phyloP scores from a whole-genome alignment of 805 yeast genomes.

The Ogataea dorogensis region DNA sequence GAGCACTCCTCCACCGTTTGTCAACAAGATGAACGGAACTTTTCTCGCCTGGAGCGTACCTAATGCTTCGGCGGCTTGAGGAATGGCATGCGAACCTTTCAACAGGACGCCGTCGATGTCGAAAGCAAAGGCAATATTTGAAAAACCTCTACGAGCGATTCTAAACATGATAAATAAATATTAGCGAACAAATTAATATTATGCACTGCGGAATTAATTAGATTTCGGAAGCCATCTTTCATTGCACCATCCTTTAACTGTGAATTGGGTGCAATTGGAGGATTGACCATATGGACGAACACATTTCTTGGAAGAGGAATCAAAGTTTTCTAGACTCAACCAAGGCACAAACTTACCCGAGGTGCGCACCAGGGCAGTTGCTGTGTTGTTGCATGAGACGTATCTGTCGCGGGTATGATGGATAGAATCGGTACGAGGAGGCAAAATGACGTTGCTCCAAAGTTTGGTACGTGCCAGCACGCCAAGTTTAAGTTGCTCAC shows the following conservation, averaged over 20 bases:
- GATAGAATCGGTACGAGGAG: conserved; percentile 45
- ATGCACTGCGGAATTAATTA: conserved; percentile 6
- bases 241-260: conserved; percentile 52
- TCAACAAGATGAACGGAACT: conserved; percentile 78
- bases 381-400: conserved; percentile 9
- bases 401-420: conserved; percentile 11
- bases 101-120: conserved; percentile 85
- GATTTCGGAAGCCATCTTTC: conserved; percentile 39
- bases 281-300: conserved; percentile 31
- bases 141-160: conserved; percentile 5
- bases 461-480: conserved; percentile 46
- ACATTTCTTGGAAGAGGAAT: conserved; percentile 15
- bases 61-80: conserved; percentile 58
- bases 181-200: conserved; percentile 5
- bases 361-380: conserved; percentile 24
- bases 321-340: conserved; percentile 25
- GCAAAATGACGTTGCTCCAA: conserved; percentile 52
- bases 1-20: conserved; percentile 85
- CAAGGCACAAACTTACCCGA: conserved; percentile 31
- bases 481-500: conserved; percentile 34
- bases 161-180: conserved; percentile 3
- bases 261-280: conserved; percentile 38
- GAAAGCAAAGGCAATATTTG: conserved; percentile 33
- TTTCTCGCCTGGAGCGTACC: conserved; percentile 43
- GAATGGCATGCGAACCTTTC: conserved; percentile 67